Percentiles rank a stretch among this genome's conserved stretches.
Evolutionary conservation across 139 green algal species (phyloP).

Genomic region (Coelastrella sp.): DNA sequence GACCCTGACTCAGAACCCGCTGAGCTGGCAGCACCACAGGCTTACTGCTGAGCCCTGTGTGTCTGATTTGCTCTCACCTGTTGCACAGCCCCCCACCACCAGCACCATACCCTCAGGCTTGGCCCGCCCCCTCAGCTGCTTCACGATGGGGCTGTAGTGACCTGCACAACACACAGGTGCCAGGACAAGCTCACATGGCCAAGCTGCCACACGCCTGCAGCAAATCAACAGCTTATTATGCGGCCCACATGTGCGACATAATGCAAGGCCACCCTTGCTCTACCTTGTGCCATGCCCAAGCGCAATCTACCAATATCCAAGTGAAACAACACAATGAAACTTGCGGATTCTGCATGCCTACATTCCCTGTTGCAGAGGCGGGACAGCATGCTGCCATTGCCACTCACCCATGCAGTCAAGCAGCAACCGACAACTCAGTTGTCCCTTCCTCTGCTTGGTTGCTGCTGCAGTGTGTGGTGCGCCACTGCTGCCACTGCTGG

Average conservation of each 20-base stretch:
- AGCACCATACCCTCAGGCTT: slow-evolving; percentile 90
- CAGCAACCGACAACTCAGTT: slow-evolving; percentile 75
- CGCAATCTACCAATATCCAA: background rate
- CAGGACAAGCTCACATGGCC: background rate
- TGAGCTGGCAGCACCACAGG: background rate
- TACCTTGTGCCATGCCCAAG: background rate
- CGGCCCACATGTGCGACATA: background rate
- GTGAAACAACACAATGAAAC: background rate
- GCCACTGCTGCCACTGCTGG: background rate
- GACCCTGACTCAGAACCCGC: background rate
- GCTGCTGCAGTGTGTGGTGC: background rate
- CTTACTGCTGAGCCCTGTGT: background rate
- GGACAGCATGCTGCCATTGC: background rate
- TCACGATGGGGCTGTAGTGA: slow-evolving; percentile 84
- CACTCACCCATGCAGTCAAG: slow-evolving; percentile 92
- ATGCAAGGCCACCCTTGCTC: background rate
- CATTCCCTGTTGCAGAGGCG: background rate
- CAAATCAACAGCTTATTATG: background rate
- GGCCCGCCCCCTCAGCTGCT: slow-evolving; percentile 74
- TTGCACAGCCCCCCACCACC: slow-evolving; percentile 87
- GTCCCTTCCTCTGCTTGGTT: background rate
- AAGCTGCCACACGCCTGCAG: background rate
- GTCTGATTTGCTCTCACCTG: slow-evolving; percentile 48
- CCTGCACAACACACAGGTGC: background rate
- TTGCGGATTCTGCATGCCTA: background rate